Evolutionary conservation across 1,284 basidiomycete species (phyloP).

Genomic region (Paramarasmius palmivorus): DNA sequence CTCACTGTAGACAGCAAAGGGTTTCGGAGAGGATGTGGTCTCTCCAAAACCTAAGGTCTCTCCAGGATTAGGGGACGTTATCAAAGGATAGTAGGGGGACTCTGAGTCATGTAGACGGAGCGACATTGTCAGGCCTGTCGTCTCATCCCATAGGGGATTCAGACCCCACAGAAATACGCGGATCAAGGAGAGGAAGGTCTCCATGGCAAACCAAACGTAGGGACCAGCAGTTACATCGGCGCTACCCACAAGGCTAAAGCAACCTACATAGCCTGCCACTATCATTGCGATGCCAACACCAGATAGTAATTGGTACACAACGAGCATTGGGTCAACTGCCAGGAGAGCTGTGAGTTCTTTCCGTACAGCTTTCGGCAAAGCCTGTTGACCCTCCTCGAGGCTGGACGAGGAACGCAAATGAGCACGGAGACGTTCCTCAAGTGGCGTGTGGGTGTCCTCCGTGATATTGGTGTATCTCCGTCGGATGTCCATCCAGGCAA

Average conservation of each 20-base stretch:
- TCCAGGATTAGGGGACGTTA: not conserved
- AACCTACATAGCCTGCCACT: conserved; percentile 9
- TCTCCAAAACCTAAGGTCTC: not conserved
- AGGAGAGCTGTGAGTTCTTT: not conserved
- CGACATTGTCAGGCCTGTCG: not conserved
- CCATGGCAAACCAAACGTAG: not conserved
- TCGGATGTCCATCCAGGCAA: not conserved
- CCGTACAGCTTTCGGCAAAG: not conserved
- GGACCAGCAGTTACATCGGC: not conserved
- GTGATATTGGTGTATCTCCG: not conserved
- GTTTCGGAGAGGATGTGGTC: not conserved
- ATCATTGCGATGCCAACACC: conserved; percentile 4
- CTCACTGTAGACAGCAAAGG: not conserved
- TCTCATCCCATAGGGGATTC: conserved; percentile 1
- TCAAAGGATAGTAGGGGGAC: not conserved
- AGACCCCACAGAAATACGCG: not conserved
- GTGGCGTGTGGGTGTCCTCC: not conserved
- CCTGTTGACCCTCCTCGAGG: too few species aligned
- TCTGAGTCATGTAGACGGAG: not conserved
- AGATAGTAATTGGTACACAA: not conserved
- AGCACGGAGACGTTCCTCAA: too few species aligned
- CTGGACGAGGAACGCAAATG: too few species aligned
- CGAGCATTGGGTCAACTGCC: not conserved
- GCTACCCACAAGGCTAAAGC: conserved; percentile 5
- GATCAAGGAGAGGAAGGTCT: not conserved